Conservation (phyloP, 2,329 filamentous ascomycete genomes). For the Botrytis paeoniae region DNA sequence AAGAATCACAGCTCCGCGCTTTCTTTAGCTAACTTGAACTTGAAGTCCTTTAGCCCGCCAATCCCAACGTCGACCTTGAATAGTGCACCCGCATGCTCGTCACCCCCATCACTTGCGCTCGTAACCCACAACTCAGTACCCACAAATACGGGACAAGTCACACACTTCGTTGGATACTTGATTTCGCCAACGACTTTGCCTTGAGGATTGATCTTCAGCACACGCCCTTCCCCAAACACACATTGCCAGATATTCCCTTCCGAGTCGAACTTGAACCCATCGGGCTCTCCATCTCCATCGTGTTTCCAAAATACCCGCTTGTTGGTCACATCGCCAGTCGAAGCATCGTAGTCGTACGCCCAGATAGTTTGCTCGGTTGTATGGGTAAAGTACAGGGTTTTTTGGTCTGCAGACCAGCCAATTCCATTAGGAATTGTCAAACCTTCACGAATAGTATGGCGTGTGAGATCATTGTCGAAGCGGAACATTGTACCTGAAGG, state of each 20-base stretch:
- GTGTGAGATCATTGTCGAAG: slow-evolving; percentile 60
- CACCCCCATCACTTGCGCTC: slow-evolving; percentile 64
- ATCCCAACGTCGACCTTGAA: slow-evolving; percentile 78
- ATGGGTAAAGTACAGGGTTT: slow-evolving; percentile 73
- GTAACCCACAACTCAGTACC: slow-evolving; percentile 77
- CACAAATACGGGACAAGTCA: slow-evolving; percentile 78
- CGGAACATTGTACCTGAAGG: slow-evolving; percentile 66
- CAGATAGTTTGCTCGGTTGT: slow-evolving; percentile 68
- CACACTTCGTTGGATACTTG: slow-evolving; percentile 70
- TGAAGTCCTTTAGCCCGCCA: slow-evolving; percentile 58
- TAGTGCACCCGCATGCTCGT: slow-evolving; percentile 65
- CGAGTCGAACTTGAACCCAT: slow-evolving; percentile 80
- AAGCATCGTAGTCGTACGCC: slow-evolving; percentile 68
- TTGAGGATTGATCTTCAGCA: slow-evolving; percentile 65
- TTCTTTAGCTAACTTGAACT: slow-evolving; percentile 50
- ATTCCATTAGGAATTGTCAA: slow-evolving; percentile 83
- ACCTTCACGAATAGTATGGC: slow-evolving; percentile 57
- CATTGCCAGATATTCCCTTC: slow-evolving; percentile 89
- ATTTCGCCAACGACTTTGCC: slow-evolving; percentile 74
- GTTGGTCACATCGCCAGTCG: slow-evolving; percentile 64
- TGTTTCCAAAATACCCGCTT: slow-evolving; percentile 68
- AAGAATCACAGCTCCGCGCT: slow-evolving; percentile 10
- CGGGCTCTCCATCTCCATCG: slow-evolving; percentile 64
- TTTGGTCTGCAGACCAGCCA: slow-evolving; percentile 71
- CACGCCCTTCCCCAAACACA: slow-evolving; percentile 73